Percentiles rank a stretch among this genome's conserved stretches.
Evolutionary conservation across 2,329 filamentous ascomycete species (phyloP).

Genomic region (Onygena corvina): DNA sequence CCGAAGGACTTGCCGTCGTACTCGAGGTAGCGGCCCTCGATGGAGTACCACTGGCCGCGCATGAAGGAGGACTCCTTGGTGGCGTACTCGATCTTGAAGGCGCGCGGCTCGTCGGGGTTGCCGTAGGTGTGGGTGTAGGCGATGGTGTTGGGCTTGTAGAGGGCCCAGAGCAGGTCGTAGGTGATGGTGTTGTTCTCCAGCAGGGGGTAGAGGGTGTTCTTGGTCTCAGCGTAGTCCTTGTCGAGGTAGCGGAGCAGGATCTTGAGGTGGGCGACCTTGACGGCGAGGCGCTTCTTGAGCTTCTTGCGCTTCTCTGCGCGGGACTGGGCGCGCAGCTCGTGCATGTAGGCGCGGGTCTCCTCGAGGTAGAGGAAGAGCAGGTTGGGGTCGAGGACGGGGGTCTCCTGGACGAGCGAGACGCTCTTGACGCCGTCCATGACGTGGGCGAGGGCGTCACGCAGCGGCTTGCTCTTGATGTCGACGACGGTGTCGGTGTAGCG

Average conservation of each 20-base stretch:
- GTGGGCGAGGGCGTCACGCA: slow-evolving; percentile 58
- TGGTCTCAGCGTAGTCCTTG: slow-evolving; percentile 64
- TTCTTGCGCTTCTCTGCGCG: slow-evolving; percentile 45
- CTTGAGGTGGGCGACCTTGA: slow-evolving; percentile 46
- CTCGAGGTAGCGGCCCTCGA: slow-evolving; percentile 67
- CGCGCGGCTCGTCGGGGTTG: slow-evolving; percentile 60
- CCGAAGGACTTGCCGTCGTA: slow-evolving; percentile 82
- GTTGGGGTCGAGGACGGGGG: slow-evolving; percentile 60
- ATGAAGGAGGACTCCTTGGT: slow-evolving; percentile 58
- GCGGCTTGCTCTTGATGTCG: slow-evolving; percentile 71
- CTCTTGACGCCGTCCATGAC: slow-evolving; percentile 67
- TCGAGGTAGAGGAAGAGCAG: slow-evolving; percentile 65
- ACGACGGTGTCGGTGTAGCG: slow-evolving; percentile 64
- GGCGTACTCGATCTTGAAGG: slow-evolving; percentile 69
- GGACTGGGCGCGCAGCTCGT: slow-evolving; percentile 52
- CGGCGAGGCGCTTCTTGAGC: slow-evolving; percentile 25
- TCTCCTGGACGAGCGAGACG: slow-evolving; percentile 68
- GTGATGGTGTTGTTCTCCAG: slow-evolving; percentile 73
- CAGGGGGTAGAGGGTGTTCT: slow-evolving; percentile 70
- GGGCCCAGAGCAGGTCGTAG: slow-evolving; percentile 75
- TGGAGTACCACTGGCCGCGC: slow-evolving; percentile 60
- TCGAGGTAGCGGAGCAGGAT: slow-evolving; percentile 66
- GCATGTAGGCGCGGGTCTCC: slow-evolving; percentile 54
- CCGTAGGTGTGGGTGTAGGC: slow-evolving; percentile 68
- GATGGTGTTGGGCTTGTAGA: slow-evolving; percentile 78